A percentile compares a stretch with the other conserved stretches of the same genome.
Evolutionary conservation across 2,329 filamentous ascomycete genomes (phyloP).

Genomic region (Penicillium sp.): DNA sequence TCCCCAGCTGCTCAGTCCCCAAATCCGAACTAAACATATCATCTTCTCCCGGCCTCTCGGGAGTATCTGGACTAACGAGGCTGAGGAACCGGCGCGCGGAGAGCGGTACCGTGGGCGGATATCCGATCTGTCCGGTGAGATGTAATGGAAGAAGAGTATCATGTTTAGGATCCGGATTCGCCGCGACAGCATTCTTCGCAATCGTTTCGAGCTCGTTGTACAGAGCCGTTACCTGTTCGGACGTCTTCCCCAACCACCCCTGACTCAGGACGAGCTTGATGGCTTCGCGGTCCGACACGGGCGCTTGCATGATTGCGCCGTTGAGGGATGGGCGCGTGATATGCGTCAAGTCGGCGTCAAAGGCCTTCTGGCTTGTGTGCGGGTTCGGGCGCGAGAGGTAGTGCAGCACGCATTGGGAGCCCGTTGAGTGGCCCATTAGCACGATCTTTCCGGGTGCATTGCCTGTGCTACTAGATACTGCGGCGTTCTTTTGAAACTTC

Average conservation of each 20-base stretch:
- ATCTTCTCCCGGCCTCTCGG: constrained; percentile 70
- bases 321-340: constrained; percentile 62
- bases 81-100: constrained; percentile 63
- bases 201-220: constrained; percentile 40
- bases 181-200: constrained; percentile 33
- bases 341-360: constrained; percentile 37
- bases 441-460: constrained; percentile 56
- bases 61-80: constrained; percentile 58
- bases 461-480: background rate
- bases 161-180: constrained; percentile 17
- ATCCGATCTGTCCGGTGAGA: constrained; percentile 39
- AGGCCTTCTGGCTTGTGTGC: constrained; percentile 34
- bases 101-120: constrained; percentile 50
- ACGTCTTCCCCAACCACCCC: constrained; percentile 32
- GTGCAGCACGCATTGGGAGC: constrained; percentile 71
- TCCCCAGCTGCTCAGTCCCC: constrained; percentile 58
- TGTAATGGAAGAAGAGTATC: constrained; percentile 41
- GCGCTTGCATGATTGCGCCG: constrained; percentile 79
- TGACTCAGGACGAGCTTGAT: constrained; percentile 45
- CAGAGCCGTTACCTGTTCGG: constrained; percentile 29
- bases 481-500: constrained; percentile 20
- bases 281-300: constrained; percentile 77
- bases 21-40: constrained; percentile 85
- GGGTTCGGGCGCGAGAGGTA: constrained; percentile 59
- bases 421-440: constrained; percentile 71